Percentiles rank a stretch among this genome's conserved stretches.
phyloP scores from a whole-genome alignment of 441 rosid species.

The Populus hybrid region DNA sequence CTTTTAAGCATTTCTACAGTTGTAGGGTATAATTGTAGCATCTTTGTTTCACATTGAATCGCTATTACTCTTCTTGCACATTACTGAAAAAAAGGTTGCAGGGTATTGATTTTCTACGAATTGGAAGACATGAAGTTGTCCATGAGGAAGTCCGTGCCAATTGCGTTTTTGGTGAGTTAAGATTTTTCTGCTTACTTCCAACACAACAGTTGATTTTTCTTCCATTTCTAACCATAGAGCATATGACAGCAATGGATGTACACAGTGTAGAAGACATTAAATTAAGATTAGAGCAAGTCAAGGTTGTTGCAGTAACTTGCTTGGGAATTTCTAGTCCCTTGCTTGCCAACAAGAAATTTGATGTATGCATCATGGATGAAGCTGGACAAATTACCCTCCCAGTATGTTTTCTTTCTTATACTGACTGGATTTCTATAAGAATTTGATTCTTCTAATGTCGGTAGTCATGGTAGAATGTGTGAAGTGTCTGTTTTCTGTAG shows the following conservation, averaged over 20 bases:
- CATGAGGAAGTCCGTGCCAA: constrained; percentile 74
- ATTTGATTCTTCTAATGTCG: neutral
- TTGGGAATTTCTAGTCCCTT: constrained; percentile 88
- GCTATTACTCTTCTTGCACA: neutral
- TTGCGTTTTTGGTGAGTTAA: constrained; percentile 71
- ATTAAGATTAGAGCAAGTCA: constrained; percentile 65
- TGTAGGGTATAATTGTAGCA: neutral
- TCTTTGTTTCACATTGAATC: constrained; percentile 3
- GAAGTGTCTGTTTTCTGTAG: neutral
- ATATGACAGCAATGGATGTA: constrained; percentile 50
- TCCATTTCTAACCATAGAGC: constrained; percentile 27
- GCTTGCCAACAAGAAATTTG: constrained; percentile 81
- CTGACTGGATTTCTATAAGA: neutral
- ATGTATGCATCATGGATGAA: constrained; percentile 96
- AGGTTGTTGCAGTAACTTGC: constrained; percentile 94
- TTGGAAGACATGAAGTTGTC: constrained; percentile 89
- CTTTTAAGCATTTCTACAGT: neutral
- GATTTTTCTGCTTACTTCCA: constrained; percentile 13
- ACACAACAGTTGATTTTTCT: constrained; percentile 16
- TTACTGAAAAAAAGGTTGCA: constrained; percentile 32
- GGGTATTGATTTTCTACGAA: constrained; percentile 85
- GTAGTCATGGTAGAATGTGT: neutral
- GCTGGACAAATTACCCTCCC: constrained; percentile 98
- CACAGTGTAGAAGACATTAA: constrained; percentile 68
- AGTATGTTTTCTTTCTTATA: constrained; percentile 41